Evolutionary conservation across 805 yeast genomes (phyloP), one percentile per base, ranked within the genome.

Genomic region (Saccharomyces eubayanus): DNA sequence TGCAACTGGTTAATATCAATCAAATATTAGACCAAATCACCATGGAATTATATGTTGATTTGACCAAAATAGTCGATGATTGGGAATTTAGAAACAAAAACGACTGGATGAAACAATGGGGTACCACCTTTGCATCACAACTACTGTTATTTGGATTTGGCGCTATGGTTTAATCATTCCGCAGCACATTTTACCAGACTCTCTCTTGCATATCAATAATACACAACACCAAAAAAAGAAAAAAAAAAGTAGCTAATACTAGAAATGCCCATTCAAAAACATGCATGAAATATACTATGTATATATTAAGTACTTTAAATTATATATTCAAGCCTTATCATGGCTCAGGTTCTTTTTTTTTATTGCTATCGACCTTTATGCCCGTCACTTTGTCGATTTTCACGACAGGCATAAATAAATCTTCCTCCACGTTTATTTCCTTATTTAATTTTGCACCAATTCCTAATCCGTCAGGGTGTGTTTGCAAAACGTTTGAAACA

Each of bases 81-180:
- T 81, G 81, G 67, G 85, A 81, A 56, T 66, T 67, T 51, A 73
- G 68, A 53, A 72, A 70, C 51, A 69, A 70, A 55, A 72, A 68
- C 53, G 72, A 74, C 66, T 79, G 79, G 72, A 71, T 79, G 41
- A 72, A 71, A 47, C 68, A 72, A 60, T 82, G 86, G 86, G 80
- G 84, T 0, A 81, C 81, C 53, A 75, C 83, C 1, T 67, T 82
- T 41, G 82, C 84, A 6, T 78, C 84, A 31, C 87, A 82, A 60
- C 64, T 82, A 48, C 65, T 82, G 36, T 70, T 82, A 31, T 73
- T 81, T 46, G 87, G 87, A 1, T 70, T 82, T 43, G 85, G 85
- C 8, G 84, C 80, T 1, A 74, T 81, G 67, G 84, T 79, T 5
- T 78, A 64, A 62, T 20, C 29, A 10, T 31, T 43, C 11, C 10